Evolutionary conservation across 73 alveolate species (phyloP), one percentile per base, ranked within the genome.

Genomic region (Uronychia binucleata): DNA sequence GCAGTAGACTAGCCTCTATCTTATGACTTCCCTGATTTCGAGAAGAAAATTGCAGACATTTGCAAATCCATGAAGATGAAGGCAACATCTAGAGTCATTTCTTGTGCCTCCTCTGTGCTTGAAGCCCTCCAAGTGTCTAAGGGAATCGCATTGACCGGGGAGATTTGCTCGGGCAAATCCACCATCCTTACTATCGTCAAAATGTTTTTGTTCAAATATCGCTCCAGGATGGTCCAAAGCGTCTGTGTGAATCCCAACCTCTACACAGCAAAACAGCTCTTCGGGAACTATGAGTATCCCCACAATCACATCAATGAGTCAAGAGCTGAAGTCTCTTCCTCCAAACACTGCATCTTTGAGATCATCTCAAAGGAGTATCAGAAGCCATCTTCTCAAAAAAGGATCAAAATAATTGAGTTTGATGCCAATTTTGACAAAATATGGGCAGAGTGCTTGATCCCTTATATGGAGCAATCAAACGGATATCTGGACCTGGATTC

Each of bases 161-260:
- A 87, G n/a, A 76, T 84, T 30, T 84, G 92, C 30, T 35, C 91
- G 0, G 95, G 95, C 0, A 90, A 90, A 74, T 86, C 95, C 0
- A 84, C 83, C 34, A 34, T 85, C 28, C 77, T 90, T 0, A 85
- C 79, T n/a, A 83, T 89, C 0, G 86, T 78, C 26, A 77, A 46
- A 78, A 11, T 78, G 87, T 26, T 30, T 31, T 57, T 31, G 35
- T 26, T 46, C 77, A 30, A 76, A 77, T 1, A 13, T 59, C 0
- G 87, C 86, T 28, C 78, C 8, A 57, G 77, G 28, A 77, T 29
- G 31, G 34, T 86, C 84, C 34, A 86, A 46, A 78, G 87, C 0
- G 78, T 87, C 1, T 85, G 31, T 19, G 58, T 86, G 27, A 86
- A 86, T 31, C 74, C 82, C 46, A 13, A 60, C 29, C 77, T 59